Percentiles rank a stretch among this genome's conserved stretches.
phyloP scores from a whole-genome alignment of 2,329 filamentous ascomycete species.

The Aureobasidium sp. region DNA sequence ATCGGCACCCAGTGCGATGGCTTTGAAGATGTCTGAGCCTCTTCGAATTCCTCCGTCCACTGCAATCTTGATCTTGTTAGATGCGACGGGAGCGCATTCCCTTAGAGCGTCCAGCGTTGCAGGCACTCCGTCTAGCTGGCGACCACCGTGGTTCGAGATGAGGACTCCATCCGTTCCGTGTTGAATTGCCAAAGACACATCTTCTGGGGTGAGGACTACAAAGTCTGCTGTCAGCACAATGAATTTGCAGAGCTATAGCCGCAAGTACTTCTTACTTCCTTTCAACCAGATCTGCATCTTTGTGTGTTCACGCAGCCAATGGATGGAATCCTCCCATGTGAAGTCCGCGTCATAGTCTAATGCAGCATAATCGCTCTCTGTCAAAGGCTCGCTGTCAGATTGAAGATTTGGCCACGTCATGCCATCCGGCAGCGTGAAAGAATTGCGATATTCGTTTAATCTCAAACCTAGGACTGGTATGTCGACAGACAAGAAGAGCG shows the following conservation, averaged over 20 bases:
- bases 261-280: too few species aligned
- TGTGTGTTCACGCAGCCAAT: slow-evolving; percentile 43
- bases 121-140: slow-evolving; percentile 41
- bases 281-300: slow-evolving; percentile 45
- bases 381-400: too few species aligned
- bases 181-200: slow-evolving; percentile 40
- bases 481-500: slow-evolving; percentile 47
- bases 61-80: slow-evolving; percentile 50
- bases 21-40: slow-evolving; percentile 54
- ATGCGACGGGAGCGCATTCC: slow-evolving; percentile 33
- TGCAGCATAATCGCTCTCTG: too few species aligned
- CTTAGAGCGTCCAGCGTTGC: slow-evolving; percentile 45
- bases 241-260: too few species aligned
- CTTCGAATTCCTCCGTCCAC: slow-evolving; percentile 55
- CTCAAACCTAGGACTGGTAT: slow-evolving; percentile 44
- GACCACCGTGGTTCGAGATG: slow-evolving; percentile 53
- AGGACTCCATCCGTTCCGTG: slow-evolving; percentile 37
- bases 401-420: slow-evolving; percentile 41
- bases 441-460: slow-evolving; percentile 45
- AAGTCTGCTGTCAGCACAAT: too few species aligned
- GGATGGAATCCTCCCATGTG: slow-evolving; percentile 39
- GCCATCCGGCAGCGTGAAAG: slow-evolving; percentile 40
- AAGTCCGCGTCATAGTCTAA: too few species aligned
- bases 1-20: slow-evolving; percentile 45
- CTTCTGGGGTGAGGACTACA: too few species aligned